Percentiles rank a stretch among this genome's conserved stretches.
Evolutionary conservation across 139 green algal species (phyloP).

Genomic region (Tetradesmus lagerheimii): DNA sequence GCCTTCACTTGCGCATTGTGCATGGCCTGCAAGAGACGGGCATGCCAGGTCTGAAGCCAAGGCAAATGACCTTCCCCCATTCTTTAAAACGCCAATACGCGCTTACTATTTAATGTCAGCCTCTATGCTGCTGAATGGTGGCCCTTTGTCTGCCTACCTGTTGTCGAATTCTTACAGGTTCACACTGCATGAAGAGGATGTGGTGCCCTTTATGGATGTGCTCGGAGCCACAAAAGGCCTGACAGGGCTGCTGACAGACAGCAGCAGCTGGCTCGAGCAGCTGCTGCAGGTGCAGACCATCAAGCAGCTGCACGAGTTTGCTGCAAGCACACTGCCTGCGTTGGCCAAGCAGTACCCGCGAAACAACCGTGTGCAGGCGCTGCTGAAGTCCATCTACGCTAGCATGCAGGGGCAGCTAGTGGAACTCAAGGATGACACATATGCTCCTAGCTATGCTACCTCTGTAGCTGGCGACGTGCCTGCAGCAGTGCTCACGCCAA

Average conservation of each 20-base stretch:
- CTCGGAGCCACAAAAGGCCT: conserved; percentile 27
- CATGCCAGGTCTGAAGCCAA: too few species aligned
- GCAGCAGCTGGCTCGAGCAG: conserved; percentile 30
- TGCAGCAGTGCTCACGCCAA: not conserved
- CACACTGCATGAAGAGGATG: not conserved
- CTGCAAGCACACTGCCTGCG: not conserved
- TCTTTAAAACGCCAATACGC: too few species aligned
- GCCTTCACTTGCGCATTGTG: too few species aligned
- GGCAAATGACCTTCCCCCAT: too few species aligned
- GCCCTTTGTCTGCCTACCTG: too few species aligned
- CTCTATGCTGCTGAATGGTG: too few species aligned
- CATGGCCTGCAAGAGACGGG: not conserved
- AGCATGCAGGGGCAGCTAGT: conserved; percentile 36
- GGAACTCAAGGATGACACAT: conserved; percentile 17
- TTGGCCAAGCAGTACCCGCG: conserved; percentile 11
- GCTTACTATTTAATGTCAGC: too few species aligned
- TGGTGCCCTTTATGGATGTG: conserved; percentile 7
- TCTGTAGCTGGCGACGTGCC: not conserved
- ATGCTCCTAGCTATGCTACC: not conserved
- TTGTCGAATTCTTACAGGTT: too few species aligned
- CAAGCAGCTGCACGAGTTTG: conserved; percentile 36
- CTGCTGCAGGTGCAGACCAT: conserved; percentile 28
- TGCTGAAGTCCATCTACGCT: conserved; percentile 8
- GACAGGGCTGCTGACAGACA: conserved; percentile 26
- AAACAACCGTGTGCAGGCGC: conserved; percentile 13